phyloP scores from a whole-genome alignment of 306 rosid species.

The Adenanthera pavonina region DNA sequence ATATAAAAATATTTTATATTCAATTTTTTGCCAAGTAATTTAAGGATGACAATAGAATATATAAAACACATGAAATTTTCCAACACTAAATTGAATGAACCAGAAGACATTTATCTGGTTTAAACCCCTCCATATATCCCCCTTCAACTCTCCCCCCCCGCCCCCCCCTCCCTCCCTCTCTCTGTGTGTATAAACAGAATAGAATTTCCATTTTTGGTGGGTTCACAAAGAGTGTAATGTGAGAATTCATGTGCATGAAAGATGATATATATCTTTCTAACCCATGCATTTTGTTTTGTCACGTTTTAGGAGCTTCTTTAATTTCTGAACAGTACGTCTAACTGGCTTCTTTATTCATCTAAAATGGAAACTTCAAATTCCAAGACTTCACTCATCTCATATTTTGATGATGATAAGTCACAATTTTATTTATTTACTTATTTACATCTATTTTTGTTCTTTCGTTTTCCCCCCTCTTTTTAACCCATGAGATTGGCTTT shows the following conservation, averaged over 20 bases:
- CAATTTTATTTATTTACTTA: constrained; percentile 6
- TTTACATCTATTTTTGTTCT: neutral
- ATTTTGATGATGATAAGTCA: constrained; percentile 33
- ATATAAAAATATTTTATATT: too few species aligned
- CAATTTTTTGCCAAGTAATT: too few species aligned
- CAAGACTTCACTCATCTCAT: constrained; percentile 37
- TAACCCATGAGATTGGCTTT: neutral
- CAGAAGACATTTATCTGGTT: too few species aligned
- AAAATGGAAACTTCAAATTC: constrained; percentile 44
- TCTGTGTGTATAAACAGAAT: neutral
- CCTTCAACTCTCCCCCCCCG: neutral
- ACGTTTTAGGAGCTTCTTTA: constrained; percentile 19
- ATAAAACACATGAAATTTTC: too few species aligned
- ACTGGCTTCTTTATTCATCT: constrained; percentile 34
- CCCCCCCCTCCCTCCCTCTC: too few species aligned
- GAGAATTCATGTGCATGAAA: constrained; percentile 37
- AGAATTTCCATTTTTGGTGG: constrained; percentile 39
- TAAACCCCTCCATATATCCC: too few species aligned
- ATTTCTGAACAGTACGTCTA: constrained; percentile 21
- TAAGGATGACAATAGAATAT: too few species aligned
- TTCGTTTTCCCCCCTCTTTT: neutral
- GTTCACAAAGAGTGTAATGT: neutral
- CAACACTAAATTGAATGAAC: too few species aligned
- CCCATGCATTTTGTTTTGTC: constrained; percentile 37
- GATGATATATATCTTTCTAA: neutral